A percentile compares a stretch with the other conserved stretches of the same genome.
Evolutionary conservation across 352 stramenopile genomes (phyloP).

Genomic region (Pythium brassicae): DNA sequence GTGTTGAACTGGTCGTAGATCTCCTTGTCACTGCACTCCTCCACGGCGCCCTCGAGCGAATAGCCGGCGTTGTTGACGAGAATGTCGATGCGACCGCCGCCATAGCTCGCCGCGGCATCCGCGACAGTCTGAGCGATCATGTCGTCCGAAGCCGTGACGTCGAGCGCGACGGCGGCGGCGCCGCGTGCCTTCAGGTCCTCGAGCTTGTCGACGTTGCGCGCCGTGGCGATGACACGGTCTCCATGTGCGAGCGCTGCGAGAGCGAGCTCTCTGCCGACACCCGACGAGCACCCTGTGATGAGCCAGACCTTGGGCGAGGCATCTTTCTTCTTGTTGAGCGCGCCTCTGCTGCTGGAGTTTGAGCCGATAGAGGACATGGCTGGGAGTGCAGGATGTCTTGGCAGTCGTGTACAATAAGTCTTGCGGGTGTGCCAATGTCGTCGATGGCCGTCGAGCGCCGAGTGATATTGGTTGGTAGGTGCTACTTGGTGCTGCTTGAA

Average conservation of each 20-base stretch:
- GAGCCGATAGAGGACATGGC: too few relatives aligned
- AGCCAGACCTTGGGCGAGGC: constrained; percentile 10
- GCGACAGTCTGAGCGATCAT: constrained; percentile 19
- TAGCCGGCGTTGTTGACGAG: constrained; percentile 51
- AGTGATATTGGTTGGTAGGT: too few relatives aligned
- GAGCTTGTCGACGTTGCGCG: constrained; percentile 20
- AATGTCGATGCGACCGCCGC: constrained; percentile 26
- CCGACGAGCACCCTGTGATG: constrained; percentile 19
- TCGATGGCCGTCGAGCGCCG: too few relatives aligned
- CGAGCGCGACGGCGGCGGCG: constrained; percentile 25
- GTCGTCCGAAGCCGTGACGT: constrained; percentile 29
- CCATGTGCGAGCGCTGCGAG: constrained; percentile 25
- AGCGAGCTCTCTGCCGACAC: constrained; percentile 16
- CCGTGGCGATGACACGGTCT: constrained; percentile 37
- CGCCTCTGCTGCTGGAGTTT: too few relatives aligned
- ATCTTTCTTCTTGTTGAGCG: too few relatives aligned
- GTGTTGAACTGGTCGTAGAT: constrained; percentile 35
- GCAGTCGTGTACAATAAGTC: too few relatives aligned
- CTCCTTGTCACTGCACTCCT: constrained; percentile 22
- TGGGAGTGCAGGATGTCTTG: too few relatives aligned
- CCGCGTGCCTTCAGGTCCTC: constrained; percentile 23
- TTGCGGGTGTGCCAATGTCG: too few relatives aligned
- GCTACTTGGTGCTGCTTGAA: too few relatives aligned
- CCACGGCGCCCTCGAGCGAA: constrained; percentile 25
- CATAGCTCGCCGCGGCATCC: constrained; percentile 15